Base-by-base conservation (phyloP, 805 yeast genomes). In the Saccharomycopsis fermentans region DNA sequence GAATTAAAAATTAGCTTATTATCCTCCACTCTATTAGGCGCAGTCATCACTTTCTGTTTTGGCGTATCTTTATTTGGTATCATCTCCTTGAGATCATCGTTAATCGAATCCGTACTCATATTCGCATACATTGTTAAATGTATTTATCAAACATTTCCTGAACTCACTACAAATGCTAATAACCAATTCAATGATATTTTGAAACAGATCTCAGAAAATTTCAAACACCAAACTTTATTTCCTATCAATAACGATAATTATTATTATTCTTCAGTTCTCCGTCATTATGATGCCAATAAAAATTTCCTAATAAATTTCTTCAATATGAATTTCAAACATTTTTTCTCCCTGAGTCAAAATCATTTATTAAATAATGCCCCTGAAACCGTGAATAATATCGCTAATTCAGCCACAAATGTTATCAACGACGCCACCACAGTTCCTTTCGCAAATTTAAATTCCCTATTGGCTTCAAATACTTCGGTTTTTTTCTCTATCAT, bases 121-220 rank as follows among this genome's bases (percentile, higher is more conserved):
- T 84, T 90, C 68, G 92, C 95, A 8, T 94, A 94, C 71, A 84
- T 92, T 62, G 96, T 94, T 32, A 87, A 95, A 68, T 90, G 96
- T 66, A 82, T 91, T 62, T 94, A 94, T 70, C 95, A 91, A 68
- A 83, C 96, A 2, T 90, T 92, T 66, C 97, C 98, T 0, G 90
- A 87, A 65, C 78, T 92, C 63, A 85, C 91, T 6, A 81, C 82
- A 57, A 74, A 73, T 34, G 78, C 80, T 0, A 74, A 77, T 34
- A 70, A 69, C 40, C 80, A 76, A 64, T 71, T 77, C 55, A 66
- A 73, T 32, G 68, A 69, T n/a, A 58, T 74, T 35, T 69, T 76
- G 21, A 70, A 75, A 67, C 70, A 63, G 63, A 74, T 68, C 54
- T 65, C 66, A 62, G 64, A 61, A 40, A 75, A 64, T 62, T 68